These are phyloP conservation scores for Candida ficus DNA, from an alignment of 805 yeast genomes.

Conservation along the genomic window DNA sequence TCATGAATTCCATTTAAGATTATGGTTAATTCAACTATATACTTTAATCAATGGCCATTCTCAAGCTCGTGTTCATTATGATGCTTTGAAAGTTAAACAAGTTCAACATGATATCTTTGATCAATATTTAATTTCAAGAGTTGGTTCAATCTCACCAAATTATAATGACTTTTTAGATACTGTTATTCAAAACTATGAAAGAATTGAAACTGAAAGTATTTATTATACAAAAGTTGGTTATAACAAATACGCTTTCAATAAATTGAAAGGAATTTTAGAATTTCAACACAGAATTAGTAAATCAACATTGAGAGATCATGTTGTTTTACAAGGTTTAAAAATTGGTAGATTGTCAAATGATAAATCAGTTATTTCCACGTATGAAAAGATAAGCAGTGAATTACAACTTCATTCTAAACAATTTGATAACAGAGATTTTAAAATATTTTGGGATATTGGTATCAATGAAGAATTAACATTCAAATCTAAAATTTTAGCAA, in stretches of 20 bases:
- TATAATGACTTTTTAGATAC: conserved; percentile 30
- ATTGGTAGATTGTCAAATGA: conserved; percentile 25
- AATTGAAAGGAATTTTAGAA: conserved; percentile 59
- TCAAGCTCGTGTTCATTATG: conserved; percentile 46
- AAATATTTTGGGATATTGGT: conserved; percentile 49
- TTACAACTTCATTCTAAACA: conserved; percentile 10
- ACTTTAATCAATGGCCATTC: conserved; percentile 49
- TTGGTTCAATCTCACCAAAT: conserved; percentile 41
- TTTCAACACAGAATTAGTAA: conserved; percentile 46
- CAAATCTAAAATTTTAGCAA: conserved; percentile 7
- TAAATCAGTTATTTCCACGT: conserved; percentile 15
- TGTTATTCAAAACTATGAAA: conserved; percentile 46
- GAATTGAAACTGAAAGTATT: conserved; percentile 47
- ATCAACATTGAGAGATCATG: conserved; percentile 35
- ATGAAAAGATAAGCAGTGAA: conserved; percentile 27
- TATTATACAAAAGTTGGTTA: conserved; percentile 48
- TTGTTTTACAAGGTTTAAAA: conserved; percentile 24
- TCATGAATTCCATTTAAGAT: conserved; percentile 65
- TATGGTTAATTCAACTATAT: conserved; percentile 69
- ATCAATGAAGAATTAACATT: conserved; percentile 25
- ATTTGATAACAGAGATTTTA: conserved; percentile 57
- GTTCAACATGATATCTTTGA: conserved; percentile 72
- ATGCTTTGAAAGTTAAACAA: conserved; percentile 58
- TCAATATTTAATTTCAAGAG: conserved; percentile 45
- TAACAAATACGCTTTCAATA: conserved; percentile 55